Evolutionary conservation across 2,329 filamentous ascomycete genomes (phyloP), one percentile per base, ranked within the genome.

Genomic region (Pseudocercospora ulei): DNA sequence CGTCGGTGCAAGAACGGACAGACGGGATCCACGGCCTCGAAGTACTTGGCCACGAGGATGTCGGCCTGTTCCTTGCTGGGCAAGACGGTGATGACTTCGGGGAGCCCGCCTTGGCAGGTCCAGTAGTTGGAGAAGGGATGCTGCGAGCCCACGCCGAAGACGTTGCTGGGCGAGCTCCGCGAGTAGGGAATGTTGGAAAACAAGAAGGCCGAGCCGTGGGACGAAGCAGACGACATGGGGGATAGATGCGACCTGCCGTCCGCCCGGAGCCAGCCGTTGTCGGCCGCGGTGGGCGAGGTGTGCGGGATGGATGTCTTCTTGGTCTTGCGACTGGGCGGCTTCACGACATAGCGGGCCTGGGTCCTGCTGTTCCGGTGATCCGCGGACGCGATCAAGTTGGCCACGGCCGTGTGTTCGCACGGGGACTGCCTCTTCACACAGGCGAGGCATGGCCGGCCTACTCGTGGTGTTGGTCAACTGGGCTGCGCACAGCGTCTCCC

Each of bases 51-150:
- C 9, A 69, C 63, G 11, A 87, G 65, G 24, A 82, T 77, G 49
- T 87, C 80, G 37, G 80, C 79, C 58, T 86, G 81, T 5, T 78
- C 63, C 62, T 83, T 86, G 41, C 78, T 78, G 0, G 82, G 82
- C 7, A 88, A 65, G 3, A 86, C 80, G 1, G 73, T 76, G 27
- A 86, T 76, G 4, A 86, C 80, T 60, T 88, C 82, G 5, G 75
- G 68, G 11, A 88, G 63, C 0, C 81, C 82, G 31, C 82, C 82
- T 44, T 78, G 73, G 53, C 78, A 83, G 2, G 81, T 87, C 82
- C 82, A 88, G 60, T 87, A 87, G 56, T 87, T 87, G 53, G 80
- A 77, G 56, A 86, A 86, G 0, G 80, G 81, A 55, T 85, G 80
- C 55, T 84, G 79, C 0, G 78, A 77, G 8, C 80, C 81, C 47